Evolutionary conservation across 331 rosid species (phyloP).

Genomic region (Cydonia oblonga): DNA sequence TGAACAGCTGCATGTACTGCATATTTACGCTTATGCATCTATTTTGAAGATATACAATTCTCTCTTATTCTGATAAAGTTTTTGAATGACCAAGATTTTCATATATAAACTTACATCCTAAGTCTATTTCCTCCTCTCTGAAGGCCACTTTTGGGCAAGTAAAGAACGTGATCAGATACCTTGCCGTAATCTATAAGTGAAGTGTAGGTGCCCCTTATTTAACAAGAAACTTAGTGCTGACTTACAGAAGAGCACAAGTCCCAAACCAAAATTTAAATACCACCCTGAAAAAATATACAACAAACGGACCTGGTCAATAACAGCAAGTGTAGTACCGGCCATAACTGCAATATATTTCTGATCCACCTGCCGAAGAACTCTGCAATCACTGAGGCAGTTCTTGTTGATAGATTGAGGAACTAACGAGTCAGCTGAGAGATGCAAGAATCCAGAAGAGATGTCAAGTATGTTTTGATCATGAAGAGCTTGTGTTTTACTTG

Average conservation of each 20-base stretch:
- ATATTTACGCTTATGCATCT: background rate
- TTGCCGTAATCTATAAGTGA: background rate
- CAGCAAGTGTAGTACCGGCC: slow-evolving; percentile 68
- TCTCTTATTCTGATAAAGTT: background rate
- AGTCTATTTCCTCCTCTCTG: background rate
- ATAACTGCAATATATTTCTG: slow-evolving; percentile 84
- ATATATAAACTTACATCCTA: background rate
- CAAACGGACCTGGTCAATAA: slow-evolving; percentile 72
- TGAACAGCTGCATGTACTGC: background rate
- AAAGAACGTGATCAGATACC: background rate
- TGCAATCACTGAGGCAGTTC: slow-evolving; percentile 54
- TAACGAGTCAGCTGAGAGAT: slow-evolving; percentile 74
- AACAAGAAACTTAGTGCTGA: background rate
- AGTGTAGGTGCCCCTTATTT: background rate
- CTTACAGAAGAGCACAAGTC: background rate
- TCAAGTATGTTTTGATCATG: slow-evolving; percentile 53
- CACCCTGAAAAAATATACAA: background rate
- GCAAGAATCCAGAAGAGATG: slow-evolving; percentile 71
- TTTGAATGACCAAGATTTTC: background rate
- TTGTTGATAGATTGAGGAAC: slow-evolving; percentile 65
- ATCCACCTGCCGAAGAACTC: slow-evolving; percentile 84
- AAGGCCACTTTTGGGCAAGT: background rate
- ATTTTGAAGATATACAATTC: background rate
- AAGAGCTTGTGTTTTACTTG: slow-evolving; percentile 21
- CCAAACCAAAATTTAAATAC: background rate